Conservation (phyloP, 1,284 basidiomycete species). For the Ustilago tritici region DNA sequence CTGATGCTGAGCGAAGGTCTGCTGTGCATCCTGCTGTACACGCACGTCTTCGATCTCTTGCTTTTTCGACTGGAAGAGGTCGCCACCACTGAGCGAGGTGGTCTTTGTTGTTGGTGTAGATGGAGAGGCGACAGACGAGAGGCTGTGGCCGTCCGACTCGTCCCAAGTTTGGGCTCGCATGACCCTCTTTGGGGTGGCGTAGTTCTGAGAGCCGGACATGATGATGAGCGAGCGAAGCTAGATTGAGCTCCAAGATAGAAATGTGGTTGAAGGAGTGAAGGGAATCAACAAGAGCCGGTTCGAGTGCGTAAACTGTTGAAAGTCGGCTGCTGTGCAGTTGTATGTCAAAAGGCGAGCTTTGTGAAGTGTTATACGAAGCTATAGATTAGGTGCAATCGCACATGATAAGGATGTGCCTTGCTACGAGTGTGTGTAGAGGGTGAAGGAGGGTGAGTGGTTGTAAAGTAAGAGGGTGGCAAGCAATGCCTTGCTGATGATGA, state of each 20-base stretch:
- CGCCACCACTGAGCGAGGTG: constrained; percentile 20
- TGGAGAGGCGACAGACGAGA: constrained; percentile 31
- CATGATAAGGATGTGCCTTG: constrained; percentile 15
- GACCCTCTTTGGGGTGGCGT: constrained; percentile 38
- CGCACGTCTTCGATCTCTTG: constrained; percentile 27
- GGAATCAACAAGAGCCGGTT: background rate
- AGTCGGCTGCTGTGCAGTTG: background rate
- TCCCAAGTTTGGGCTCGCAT: constrained; percentile 36
- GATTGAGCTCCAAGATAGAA: background rate
- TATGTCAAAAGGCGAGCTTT: background rate
- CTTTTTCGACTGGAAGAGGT: constrained; percentile 39
- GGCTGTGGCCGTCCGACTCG: constrained; percentile 28
- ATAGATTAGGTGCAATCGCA: constrained; percentile 10
- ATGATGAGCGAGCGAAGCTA: background rate
- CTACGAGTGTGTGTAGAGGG: background rate
- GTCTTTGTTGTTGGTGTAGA: constrained; percentile 24
- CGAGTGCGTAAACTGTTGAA: background rate
- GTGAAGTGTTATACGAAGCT: background rate
- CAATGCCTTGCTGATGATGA: background rate
- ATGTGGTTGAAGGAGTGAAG: background rate
- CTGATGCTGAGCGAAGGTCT: constrained; percentile 45
- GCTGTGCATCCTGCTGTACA: constrained; percentile 34
- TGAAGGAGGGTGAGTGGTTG: background rate
- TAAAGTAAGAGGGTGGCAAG: background rate
- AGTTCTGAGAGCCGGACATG: constrained; percentile 41